Percentiles rank a stretch among this genome's conserved stretches.
Evolutionary conservation across 208 protist genomes (phyloP).

Genomic region (Leptomonas seymouri): DNA sequence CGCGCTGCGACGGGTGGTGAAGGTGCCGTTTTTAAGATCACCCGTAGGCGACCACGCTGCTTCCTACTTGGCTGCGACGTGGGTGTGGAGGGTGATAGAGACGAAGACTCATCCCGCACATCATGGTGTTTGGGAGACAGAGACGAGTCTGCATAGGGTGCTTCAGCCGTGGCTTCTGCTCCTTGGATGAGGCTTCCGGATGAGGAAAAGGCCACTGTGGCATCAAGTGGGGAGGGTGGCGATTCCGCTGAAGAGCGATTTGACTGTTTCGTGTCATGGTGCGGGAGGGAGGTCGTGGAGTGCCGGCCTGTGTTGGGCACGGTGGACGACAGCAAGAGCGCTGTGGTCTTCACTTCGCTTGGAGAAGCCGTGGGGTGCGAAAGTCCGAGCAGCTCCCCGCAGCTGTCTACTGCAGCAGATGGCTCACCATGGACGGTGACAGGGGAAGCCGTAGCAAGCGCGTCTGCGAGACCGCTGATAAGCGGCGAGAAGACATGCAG

Average conservation of each 20-base stretch:
- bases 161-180: too few species aligned
- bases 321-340: neutral
- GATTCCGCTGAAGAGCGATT: neutral
- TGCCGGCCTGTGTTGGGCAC: neutral
- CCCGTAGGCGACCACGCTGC: neutral
- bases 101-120: too few species aligned
- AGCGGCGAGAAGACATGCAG: constrained; percentile 30
- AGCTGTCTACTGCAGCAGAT: neutral
- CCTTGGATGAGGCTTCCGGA: neutral
- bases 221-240: neutral
- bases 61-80: neutral
- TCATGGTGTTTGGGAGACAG: too few species aligned
- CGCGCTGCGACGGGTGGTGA: neutral
- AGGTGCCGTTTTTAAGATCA: neutral
- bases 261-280: neutral
- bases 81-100: neutral
- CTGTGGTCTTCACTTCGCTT: neutral
- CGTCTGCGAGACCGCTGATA: constrained; percentile 16
- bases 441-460: neutral
- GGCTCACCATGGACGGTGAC: neutral
- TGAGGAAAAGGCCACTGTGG: neutral
- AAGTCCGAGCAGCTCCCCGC: neutral
- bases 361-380: neutral
- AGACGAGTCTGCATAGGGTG: too few species aligned
- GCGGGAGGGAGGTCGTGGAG: too few species aligned